Base-by-base conservation (phyloP, 306 rosid species). In the Rosa multiflora region DNA sequence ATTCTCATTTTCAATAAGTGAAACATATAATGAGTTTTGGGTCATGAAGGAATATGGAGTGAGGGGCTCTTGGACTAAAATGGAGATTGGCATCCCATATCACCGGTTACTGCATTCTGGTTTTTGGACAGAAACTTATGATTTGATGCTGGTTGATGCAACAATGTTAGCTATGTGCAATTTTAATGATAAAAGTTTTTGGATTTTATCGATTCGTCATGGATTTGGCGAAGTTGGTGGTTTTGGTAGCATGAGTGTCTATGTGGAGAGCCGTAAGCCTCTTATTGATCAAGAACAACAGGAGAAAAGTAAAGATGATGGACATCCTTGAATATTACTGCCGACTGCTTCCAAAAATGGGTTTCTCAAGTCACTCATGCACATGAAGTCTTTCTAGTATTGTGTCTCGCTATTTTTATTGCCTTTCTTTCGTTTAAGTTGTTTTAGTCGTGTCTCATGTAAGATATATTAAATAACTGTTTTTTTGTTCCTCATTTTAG, bases 41-140 rank as follows among this genome's bases (percentile, higher is more conserved):
- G 48, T 72, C 5, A 72, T 51, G 76, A 72, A 51, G 46, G 10
- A 72, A 35, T 72, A 35, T 35, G 76, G 63, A 32, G 7, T 51
- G 29, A 20, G 18, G 12, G 18, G 52, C 20, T 52, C 76, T 10
- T 73, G 76, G 76, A 51, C 76, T 51, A 52, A 32, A 32, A 72
- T 72, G 40, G 55, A 32, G 29, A 15, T 52, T 32, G 5, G 23
- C 43, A 48, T 48, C 43, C 46, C 29, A 29, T 49, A 29, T 49
- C 9, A n/a, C 4, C 7, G 35, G 1, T 9, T 72, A 26, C 52
- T 5, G 14, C 75, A 29, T 23, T 46, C 44, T 13, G 59, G 75
- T 7, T 72, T 49, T 32, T 48, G 75, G 62, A 72, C 53, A 11
- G 44, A 29, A 17, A 3, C 20, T 72, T 56, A 15, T 51, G 64